A percentile compares a stretch with the other conserved stretches of the same genome.
phyloP scores from a whole-genome alignment of 345 rosid genomes.

The Camelina neglecta region DNA sequence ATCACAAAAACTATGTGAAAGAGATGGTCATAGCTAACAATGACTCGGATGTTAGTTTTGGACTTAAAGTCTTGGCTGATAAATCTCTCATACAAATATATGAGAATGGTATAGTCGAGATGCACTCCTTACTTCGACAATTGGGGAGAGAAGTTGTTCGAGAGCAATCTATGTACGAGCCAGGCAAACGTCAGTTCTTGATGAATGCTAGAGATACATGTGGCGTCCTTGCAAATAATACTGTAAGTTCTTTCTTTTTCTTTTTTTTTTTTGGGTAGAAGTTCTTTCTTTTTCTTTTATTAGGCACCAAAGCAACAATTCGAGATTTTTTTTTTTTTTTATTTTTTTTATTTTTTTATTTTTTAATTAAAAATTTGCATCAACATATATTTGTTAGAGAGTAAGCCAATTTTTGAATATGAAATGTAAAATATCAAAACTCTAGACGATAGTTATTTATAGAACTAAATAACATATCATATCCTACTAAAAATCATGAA shows the following conservation, averaged over 20 bases:
- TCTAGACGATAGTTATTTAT: no score
- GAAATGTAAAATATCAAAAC: no score
- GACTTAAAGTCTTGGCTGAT: background rate
- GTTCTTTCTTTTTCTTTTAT: background rate
- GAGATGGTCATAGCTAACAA: background rate
- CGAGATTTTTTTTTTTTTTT: no score
- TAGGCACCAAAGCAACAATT: no score
- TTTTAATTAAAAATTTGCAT: no score
- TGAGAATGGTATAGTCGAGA: background rate
- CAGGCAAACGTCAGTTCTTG: slow-evolving; percentile 7
- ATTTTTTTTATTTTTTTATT: no score
- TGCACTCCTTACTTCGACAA: slow-evolving; percentile 3
- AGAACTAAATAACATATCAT: background rate
- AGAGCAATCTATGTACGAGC: background rate
- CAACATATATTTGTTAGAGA: no score
- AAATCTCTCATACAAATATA: background rate
- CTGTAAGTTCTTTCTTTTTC: background rate
- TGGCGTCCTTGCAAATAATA: background rate
- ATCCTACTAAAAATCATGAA: background rate
- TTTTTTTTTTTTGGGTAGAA: no score
- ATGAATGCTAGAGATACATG: background rate
- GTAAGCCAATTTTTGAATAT: no score
- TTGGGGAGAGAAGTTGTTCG: slow-evolving; percentile 5
- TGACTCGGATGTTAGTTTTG: background rate
- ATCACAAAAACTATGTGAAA: background rate